Conservation (phyloP, 257 asterid species). For the Hygrophila difformis region DNA sequence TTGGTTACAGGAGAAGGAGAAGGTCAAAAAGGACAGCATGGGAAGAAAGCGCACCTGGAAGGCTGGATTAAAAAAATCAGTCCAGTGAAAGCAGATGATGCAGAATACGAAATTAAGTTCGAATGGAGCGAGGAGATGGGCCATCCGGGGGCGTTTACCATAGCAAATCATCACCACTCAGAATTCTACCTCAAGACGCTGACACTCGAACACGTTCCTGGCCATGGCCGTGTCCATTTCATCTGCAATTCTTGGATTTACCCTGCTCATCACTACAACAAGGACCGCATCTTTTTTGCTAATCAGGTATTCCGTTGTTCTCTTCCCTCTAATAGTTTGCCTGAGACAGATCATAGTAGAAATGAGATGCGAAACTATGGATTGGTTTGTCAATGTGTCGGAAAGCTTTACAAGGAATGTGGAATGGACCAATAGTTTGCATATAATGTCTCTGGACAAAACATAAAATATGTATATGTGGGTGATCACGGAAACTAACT, state of each 20-base stretch:
- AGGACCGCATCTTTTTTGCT: constrained; percentile 54
- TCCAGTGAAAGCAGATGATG: constrained; percentile 24
- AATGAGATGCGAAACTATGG: too few species aligned
- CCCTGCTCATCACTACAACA: constrained; percentile 39
- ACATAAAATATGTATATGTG: too few species aligned
- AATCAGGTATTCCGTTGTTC: constrained; percentile 42
- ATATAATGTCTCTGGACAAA: too few species aligned
- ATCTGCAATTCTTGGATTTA: constrained; percentile 81
- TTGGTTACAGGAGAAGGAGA: constrained; percentile 10
- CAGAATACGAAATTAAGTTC: constrained; percentile 38
- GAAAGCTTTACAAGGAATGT: too few species aligned
- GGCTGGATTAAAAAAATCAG: constrained; percentile 34
- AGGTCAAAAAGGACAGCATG: constrained; percentile 30
- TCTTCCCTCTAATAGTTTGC: background rate
- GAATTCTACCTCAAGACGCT: constrained; percentile 70
- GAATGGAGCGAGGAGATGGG: constrained; percentile 60
- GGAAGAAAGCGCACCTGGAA: constrained; percentile 45
- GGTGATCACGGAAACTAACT: background rate
- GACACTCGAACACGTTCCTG: constrained; percentile 62
- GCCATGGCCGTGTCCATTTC: constrained; percentile 54
- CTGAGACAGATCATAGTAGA: too few species aligned
- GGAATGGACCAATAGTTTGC: too few species aligned
- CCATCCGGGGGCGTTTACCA: constrained; percentile 52
- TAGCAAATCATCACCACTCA: constrained; percentile 45
- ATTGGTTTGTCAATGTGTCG: too few species aligned